Conservation (phyloP, 495 filamentous ascomycete species). For the Neurospora tetrasperma region DNA sequence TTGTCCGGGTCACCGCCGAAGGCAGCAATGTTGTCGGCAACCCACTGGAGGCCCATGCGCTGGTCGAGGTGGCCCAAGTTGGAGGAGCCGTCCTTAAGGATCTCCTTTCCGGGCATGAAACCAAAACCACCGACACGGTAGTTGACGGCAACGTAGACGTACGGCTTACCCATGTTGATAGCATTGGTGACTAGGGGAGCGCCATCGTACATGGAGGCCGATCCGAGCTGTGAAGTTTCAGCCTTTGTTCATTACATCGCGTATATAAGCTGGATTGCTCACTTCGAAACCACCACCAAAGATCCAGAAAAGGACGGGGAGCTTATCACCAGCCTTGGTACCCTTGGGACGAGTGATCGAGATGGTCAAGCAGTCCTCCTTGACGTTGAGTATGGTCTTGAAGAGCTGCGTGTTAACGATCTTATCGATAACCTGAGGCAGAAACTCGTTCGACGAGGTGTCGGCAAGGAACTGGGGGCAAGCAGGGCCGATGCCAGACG, state of each 20-base stretch:
- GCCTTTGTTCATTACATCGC: neutral
- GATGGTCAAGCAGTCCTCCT: slow-evolving; percentile 61
- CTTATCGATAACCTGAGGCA: slow-evolving; percentile 39
- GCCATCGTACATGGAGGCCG: slow-evolving; percentile 48
- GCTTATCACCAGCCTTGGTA: slow-evolving; percentile 39
- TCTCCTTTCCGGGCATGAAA: slow-evolving; percentile 52
- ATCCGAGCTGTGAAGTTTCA: slow-evolving; percentile 29
- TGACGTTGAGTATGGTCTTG: slow-evolving; percentile 35
- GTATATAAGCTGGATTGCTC: neutral
- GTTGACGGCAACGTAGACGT: slow-evolving; percentile 53
- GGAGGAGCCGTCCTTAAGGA: slow-evolving; percentile 52
- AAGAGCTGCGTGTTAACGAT: slow-evolving; percentile 49
- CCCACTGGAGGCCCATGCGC: slow-evolving; percentile 53
- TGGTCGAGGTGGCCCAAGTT: slow-evolving; percentile 57
- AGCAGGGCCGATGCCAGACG: slow-evolving; percentile 35
- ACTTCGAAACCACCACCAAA: slow-evolving; percentile 60
- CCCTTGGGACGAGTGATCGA: slow-evolving; percentile 54
- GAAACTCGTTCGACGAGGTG: slow-evolving; percentile 31
- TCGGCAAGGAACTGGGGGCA: slow-evolving; percentile 47
- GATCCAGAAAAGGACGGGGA: slow-evolving; percentile 68
- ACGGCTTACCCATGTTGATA: slow-evolving; percentile 45
- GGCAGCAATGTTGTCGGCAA: slow-evolving; percentile 52
- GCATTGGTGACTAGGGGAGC: slow-evolving; percentile 42
- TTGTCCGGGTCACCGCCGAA: slow-evolving; percentile 59
- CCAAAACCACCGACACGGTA: slow-evolving; percentile 53